A percentile compares a stretch with the other conserved stretches of the same genome.
These are phyloP conservation scores for Cylindrodendrum hubeiense DNA, from an alignment of 2,329 filamentous ascomycete species.

Conservation along the genomic window DNA sequence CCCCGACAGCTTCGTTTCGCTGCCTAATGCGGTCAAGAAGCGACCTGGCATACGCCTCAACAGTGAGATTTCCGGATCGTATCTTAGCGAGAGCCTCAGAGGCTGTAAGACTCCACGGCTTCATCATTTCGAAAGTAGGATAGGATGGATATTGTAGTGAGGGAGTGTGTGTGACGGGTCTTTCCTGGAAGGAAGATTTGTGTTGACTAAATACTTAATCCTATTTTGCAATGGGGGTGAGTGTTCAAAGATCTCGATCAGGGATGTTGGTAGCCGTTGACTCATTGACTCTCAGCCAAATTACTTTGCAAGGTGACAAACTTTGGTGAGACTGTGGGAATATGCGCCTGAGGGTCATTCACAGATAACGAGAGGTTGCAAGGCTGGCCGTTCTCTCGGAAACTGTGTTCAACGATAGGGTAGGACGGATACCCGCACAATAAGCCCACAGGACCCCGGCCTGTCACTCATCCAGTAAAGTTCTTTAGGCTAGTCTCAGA, in stretches of 20 bases:
- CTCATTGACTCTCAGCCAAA: background rate
- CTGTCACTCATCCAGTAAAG: background rate
- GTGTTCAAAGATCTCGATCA: background rate
- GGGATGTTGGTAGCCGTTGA: background rate
- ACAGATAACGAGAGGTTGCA: background rate
- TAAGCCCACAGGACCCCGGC: background rate
- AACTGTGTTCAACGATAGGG: background rate
- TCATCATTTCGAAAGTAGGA: conserved; percentile 14
- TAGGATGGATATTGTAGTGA: conserved; percentile 13
- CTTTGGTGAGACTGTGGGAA: conserved; percentile 4
- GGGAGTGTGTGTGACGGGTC: no score
- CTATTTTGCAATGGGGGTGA: background rate
- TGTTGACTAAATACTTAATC: background rate
- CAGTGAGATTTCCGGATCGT: conserved; percentile 57
- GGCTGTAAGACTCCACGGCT: conserved; percentile 54
- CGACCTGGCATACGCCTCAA: conserved; percentile 62
- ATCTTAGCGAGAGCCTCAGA: conserved; percentile 56
- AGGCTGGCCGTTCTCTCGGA: background rate
- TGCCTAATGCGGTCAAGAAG: conserved; percentile 59
- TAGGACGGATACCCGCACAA: background rate
- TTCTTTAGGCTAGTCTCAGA: background rate
- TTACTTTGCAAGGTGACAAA: background rate
- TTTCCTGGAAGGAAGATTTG: no score
- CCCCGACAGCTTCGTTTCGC: conserved; percentile 60
- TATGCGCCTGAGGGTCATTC: background rate